Evolutionary conservation across 495 filamentous ascomycete genomes (phyloP), one percentile per base, ranked within the genome.

Genomic region (Lasiosphaeris hirsuta): DNA sequence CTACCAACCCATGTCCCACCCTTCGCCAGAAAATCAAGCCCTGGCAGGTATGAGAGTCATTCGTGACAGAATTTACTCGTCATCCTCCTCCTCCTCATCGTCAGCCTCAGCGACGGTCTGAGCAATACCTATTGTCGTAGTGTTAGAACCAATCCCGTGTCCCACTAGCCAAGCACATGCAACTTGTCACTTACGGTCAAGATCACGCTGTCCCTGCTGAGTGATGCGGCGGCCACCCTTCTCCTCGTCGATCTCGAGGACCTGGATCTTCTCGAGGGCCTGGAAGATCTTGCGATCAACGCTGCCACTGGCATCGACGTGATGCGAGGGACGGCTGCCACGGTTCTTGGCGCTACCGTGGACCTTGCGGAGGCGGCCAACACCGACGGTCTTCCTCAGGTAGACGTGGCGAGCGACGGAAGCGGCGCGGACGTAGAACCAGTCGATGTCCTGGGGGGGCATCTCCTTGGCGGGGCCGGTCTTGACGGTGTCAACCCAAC

Each of bases 401-500:
- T 98, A 98, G 83, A 97, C 84, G 81, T 98, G 94, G 71, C 94
- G 94, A 66, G 94, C 94, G 73, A 97, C 86, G 66, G 92, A 81
- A 66, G 94, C 94, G 72, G 93, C 91, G 72, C 94, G 93, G 75
- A 96, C 83, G 87, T 97, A 98, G 87, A 90, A 98, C 92, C 92
- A 96, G 83, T 97, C 92, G 69, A 90, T 87, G 71, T 88, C 89
- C 85, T 96, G 93, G 69, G 93, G 93, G 67, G 93, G 93, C 63
- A 97, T 89, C 82, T 97, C 93, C 79, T 96, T 96, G 74, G 87
- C 87, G 73, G 86, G 82, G 57, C 90, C 92, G 65, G 93, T 96
- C 86, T 97, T 97, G 82, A 97, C 93, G 72, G 93, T 96, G 72
- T 97, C 93, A 76, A 96, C 91, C 93, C 93, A 97, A 78, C 89